A percentile compares a stretch with the other conserved stretches of the same genome.
These are phyloP conservation scores for Neopestalotiopsis rosae DNA, from an alignment of 2,329 filamentous ascomycete genomes.

Conservation along the genomic window DNA sequence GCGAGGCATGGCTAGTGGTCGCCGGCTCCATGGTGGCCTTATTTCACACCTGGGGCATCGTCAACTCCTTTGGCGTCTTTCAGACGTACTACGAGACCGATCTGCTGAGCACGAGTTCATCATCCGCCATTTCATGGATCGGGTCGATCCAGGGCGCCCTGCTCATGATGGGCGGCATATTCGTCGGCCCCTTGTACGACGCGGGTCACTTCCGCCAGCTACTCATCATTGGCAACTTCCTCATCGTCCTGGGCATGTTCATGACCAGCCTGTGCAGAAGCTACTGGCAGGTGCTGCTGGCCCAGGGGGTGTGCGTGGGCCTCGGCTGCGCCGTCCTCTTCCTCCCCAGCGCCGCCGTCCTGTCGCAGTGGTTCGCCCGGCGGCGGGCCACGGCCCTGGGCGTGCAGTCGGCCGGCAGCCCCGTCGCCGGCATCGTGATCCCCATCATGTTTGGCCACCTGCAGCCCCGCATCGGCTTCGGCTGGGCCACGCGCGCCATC, in stretches of 20 bases:
- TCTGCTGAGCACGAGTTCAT: constrained; percentile 21
- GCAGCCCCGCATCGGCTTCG: constrained; percentile 50
- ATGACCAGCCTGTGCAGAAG: constrained; percentile 42
- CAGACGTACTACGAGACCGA: constrained; percentile 33
- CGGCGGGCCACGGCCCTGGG: constrained; percentile 30
- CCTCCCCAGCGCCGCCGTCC: constrained; percentile 26
- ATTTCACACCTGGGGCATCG: constrained; percentile 43
- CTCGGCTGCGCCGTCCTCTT: constrained; percentile 30
- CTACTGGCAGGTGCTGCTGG: constrained; percentile 40
- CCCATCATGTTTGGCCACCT: constrained; percentile 48
- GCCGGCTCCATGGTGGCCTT: constrained; percentile 43
- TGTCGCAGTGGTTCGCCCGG: constrained; percentile 37
- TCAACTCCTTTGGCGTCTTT: constrained; percentile 37
- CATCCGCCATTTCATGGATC: constrained; percentile 37
- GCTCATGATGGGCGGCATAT: constrained; percentile 36
- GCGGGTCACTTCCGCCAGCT: constrained; percentile 36
- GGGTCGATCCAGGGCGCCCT: constrained; percentile 38
- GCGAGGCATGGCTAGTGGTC: constrained; percentile 46
- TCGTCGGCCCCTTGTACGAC: constrained; percentile 40
- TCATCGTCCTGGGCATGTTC: constrained; percentile 39
- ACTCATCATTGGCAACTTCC: constrained; percentile 27
- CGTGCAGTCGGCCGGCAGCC: constrained; percentile 26
- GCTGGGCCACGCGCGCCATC: constrained; percentile 53
- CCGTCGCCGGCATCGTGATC: constrained; percentile 44
- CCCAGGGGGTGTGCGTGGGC: constrained; percentile 31